Percentiles rank a stretch among this genome's conserved stretches.
Evolutionary conservation across 352 stramenopile genomes (phyloP).

Genomic region (Aphanomyces astaci): DNA sequence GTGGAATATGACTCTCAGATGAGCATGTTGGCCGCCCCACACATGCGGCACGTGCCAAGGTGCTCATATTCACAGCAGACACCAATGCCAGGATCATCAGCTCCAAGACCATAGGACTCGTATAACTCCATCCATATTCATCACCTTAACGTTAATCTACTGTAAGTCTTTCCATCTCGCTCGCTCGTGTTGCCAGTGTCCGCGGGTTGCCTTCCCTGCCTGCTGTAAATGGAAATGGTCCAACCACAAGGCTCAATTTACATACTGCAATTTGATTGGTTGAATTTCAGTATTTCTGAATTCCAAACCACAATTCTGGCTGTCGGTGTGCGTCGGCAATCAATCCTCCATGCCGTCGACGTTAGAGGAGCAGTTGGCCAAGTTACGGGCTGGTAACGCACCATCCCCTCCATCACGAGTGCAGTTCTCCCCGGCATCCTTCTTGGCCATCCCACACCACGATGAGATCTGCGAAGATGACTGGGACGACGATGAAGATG

Average conservation of each 20-base stretch:
- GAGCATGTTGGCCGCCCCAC: too few relatives aligned
- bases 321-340: not conserved
- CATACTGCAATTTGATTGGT: not conserved
- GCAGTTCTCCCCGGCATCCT: not conserved
- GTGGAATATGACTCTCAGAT: not conserved
- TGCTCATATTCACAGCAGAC: not conserved
- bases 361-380: slow-evolving; percentile 19
- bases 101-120: not conserved
- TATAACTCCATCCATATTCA: too few relatives aligned
- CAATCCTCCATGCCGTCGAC: slow-evolving; percentile 1
- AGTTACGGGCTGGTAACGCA: not conserved
- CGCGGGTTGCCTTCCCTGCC: too few relatives aligned
- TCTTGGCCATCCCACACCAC: not conserved
- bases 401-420: not conserved
- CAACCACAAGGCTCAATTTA: too few relatives aligned
- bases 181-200: too few relatives aligned
- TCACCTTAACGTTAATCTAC: too few relatives aligned
- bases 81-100: not conserved
- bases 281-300: not conserved
- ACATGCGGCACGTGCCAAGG: too few relatives aligned
- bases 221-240: too few relatives aligned
- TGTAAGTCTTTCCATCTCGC: not conserved
- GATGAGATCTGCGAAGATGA: slow-evolving; percentile 21
- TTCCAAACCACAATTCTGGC: slow-evolving; percentile 9
- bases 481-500: slow-evolving; percentile 16